Percentiles rank a stretch among this genome's conserved stretches.
These are phyloP conservation scores for Collybia nuda DNA, from an alignment of 768 basidiomycete genomes.

Conservation along the genomic window DNA sequence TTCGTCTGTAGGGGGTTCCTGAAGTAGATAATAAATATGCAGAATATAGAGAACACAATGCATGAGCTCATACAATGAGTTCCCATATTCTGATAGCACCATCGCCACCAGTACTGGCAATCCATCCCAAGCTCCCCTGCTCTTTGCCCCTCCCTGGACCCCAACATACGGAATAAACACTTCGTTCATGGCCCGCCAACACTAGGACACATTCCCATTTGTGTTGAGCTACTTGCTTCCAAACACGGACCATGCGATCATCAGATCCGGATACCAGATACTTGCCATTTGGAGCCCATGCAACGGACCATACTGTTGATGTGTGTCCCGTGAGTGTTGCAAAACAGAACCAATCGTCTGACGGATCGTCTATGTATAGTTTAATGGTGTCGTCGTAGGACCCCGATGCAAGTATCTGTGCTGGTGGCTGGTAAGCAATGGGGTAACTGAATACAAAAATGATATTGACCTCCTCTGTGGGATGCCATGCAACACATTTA, in stretches of 20 bases:
- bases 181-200: slow-evolving; percentile 67
- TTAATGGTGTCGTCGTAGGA: slow-evolving; percentile 98
- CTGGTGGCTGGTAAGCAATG: slow-evolving; percentile 17
- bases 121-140: slow-evolving; percentile 63
- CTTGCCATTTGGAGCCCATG: slow-evolving; percentile 74
- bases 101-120: slow-evolving; percentile 86
- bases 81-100: slow-evolving; percentile 84
- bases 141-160: slow-evolving; percentile 35
- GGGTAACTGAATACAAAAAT: slow-evolving; percentile 3
- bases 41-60: slow-evolving; percentile 2
- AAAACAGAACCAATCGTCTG: slow-evolving; percentile 92
- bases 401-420: slow-evolving; percentile 89
- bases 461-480: slow-evolving; percentile 78
- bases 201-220: slow-evolving; percentile 64
- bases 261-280: slow-evolving; percentile 90
- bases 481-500: slow-evolving; percentile 94
- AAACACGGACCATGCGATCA: slow-evolving; percentile 80
- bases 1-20: slow-evolving; percentile 26
- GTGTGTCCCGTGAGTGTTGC: slow-evolving; percentile 76
- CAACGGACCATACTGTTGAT: slow-evolving; percentile 91
- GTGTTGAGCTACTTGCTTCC: slow-evolving; percentile 66
- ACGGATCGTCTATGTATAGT: slow-evolving; percentile 89
- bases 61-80: slow-evolving; percentile 46
- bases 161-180: slow-evolving; percentile 84
- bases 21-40: neutral